A percentile compares a stretch with the other conserved stretches of the same genome.
phyloP scores from a whole-genome alignment of 768 basidiomycete species.

The Collybia nuda region DNA sequence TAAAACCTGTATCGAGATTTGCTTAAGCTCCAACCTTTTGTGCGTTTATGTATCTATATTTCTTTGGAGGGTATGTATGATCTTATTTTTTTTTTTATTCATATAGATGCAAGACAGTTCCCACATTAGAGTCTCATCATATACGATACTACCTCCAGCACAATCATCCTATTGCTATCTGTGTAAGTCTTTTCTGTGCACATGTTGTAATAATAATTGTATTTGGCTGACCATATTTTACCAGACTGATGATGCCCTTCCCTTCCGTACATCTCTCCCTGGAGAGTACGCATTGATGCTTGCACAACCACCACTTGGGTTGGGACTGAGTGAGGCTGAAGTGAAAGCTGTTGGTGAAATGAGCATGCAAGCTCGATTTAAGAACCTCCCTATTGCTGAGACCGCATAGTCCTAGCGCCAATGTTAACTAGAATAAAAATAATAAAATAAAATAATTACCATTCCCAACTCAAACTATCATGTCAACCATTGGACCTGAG shows the following conservation, averaged over 20 bases:
- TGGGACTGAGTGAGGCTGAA: slow-evolving; percentile 63
- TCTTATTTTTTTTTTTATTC: too few species aligned
- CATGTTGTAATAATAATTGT: too few species aligned
- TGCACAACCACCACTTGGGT: slow-evolving; percentile 67
- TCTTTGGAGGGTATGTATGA: background rate
- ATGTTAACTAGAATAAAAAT: too few species aligned
- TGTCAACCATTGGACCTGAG: slow-evolving; percentile 57
- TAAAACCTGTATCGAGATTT: slow-evolving; percentile 74
- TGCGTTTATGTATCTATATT: slow-evolving; percentile 42
- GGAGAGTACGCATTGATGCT: slow-evolving; percentile 82
- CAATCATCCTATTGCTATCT: slow-evolving; percentile 73
- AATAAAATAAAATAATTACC: background rate
- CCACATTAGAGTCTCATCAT: slow-evolving; percentile 67
- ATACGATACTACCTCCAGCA: slow-evolving; percentile 63
- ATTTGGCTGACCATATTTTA: background rate
- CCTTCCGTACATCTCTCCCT: slow-evolving; percentile 71
- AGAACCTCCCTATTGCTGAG: background rate
- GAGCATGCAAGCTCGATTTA: slow-evolving; percentile 50
- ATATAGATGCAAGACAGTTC: slow-evolving; percentile 67
- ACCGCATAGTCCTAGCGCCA: too few species aligned
- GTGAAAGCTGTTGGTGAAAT: slow-evolving; percentile 56
- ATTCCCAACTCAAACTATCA: slow-evolving; percentile 15
- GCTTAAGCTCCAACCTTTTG: slow-evolving; percentile 78
- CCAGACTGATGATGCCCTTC: slow-evolving; percentile 82
- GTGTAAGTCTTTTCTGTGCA: too few species aligned